Base-by-base conservation (phyloP, 208 protist genomes). In the Leishmania mexicana region DNA sequence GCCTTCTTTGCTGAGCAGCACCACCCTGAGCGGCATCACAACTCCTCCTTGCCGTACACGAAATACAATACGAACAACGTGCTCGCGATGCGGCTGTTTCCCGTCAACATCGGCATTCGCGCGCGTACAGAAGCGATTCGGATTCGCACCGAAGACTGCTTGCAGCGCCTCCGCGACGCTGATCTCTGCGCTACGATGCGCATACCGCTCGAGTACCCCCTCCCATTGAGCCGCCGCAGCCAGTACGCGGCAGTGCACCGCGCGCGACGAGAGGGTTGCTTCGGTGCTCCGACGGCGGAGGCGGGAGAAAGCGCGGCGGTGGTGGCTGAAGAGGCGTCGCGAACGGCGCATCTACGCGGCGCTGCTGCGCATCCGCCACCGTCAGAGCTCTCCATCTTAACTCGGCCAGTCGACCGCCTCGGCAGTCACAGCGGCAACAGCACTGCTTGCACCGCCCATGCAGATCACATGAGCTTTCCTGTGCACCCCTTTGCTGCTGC, bases 341-440 rank as follows among this genome's bases (percentile, higher is more conserved):
- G 71, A 35, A 80, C 77, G 11, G 83, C 84, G 10, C 85, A 92
- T 71, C 83, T 92, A 15, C 86, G 81, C 38, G 89, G 87, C n/a
- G 88, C 76, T 17, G 75, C 89, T 31, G 88, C 85, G 57, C 94
- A 97, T 85, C 94, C 94, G 21, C 80, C 86, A 1, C 82, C 92
- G 10, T 78, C 80, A 53, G 79, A 86, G 42, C 91, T 95, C 28
- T 95, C 90, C 58, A 90, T 97, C 70, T 87, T 97, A 73, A 97
- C 94, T 8, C 87, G 94, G 0, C 92, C 94, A 0, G 79, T 76
- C 4, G 85, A 87, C 76, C 80, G 76, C 42, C 35, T n/a, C 2
- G 58, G 71, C 28, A 17, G 28, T 17, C 60, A 31, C 21, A 67
- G 75, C 75, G 75, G 11, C 17, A 62, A 57, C 54, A 78, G 57